Evolutionary conservation across 1,284 basidiomycete genomes (phyloP).

Genomic region (Rhodotorula glutinis): DNA sequence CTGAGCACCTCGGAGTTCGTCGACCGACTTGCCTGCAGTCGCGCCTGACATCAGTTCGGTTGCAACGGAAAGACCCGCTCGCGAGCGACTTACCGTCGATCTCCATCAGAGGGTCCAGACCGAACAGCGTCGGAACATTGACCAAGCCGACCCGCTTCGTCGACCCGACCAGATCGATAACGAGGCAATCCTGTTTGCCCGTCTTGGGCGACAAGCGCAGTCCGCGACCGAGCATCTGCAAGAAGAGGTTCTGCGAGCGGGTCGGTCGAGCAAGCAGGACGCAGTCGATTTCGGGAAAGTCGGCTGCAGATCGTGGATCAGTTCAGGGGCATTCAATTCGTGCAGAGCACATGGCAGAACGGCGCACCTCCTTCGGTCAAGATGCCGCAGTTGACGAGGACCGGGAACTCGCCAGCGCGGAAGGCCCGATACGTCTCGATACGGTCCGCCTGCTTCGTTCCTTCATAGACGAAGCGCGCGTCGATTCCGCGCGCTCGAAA

Average conservation of each 20-base stretch:
- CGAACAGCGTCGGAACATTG: constrained; percentile 80
- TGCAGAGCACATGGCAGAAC: background rate
- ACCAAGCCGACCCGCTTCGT: constrained; percentile 62
- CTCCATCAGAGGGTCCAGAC: constrained; percentile 69
- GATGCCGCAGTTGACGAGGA: constrained; percentile 88
- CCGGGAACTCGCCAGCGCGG: constrained; percentile 69
- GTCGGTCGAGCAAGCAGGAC: constrained; percentile 69
- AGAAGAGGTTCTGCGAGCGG: constrained; percentile 78
- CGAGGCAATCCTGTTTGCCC: constrained; percentile 77
- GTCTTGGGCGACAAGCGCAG: constrained; percentile 78
- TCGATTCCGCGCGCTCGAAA: constrained; percentile 79
- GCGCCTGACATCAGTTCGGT: too few relatives aligned
- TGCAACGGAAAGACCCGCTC: background rate
- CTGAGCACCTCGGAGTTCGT: background rate
- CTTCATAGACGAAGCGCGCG: constrained; percentile 73
- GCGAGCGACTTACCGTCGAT: constrained; percentile 58
- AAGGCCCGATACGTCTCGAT: constrained; percentile 67
- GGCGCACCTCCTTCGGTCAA: constrained; percentile 69
- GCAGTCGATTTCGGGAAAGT: constrained; percentile 65
- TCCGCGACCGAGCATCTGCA: constrained; percentile 95
- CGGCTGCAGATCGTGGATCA: constrained; percentile 1
- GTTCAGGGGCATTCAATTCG: too few relatives aligned
- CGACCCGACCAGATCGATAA: constrained; percentile 87
- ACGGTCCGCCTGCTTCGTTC: constrained; percentile 62
- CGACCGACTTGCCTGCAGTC: background rate